Conservation (phyloP, 2,329 filamentous ascomycete species). For the Macrophomina tecta region DNA sequence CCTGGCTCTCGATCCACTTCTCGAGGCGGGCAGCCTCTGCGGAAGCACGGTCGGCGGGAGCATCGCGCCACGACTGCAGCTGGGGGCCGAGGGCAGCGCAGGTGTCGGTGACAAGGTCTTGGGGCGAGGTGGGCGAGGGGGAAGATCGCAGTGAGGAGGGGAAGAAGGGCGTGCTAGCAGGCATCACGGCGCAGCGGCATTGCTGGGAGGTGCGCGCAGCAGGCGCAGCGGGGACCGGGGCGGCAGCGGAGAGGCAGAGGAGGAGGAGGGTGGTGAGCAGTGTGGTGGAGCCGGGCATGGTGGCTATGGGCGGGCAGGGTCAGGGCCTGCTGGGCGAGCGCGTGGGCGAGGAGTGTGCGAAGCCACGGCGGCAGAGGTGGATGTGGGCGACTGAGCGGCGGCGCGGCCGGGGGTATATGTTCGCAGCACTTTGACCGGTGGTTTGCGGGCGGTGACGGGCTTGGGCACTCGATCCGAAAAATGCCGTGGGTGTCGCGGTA, state of each 20-base stretch:
- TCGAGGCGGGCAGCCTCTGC: slow-evolving; percentile 10
- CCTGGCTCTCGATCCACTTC: slow-evolving; percentile 11
- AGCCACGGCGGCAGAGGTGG: slow-evolving; percentile 10
- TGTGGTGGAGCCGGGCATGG: slow-evolving; percentile 5
- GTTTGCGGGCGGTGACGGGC: not conserved
- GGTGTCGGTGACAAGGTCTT: slow-evolving; percentile 17
- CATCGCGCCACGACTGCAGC: slow-evolving; percentile 24
- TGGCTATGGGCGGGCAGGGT: not conserved
- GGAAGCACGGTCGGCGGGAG: slow-evolving; percentile 10
- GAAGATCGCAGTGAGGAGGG: slow-evolving; percentile 5
- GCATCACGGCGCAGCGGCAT: slow-evolving; percentile 27
- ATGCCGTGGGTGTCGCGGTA: slow-evolving; percentile 8
- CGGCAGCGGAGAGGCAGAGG: slow-evolving; percentile 13
- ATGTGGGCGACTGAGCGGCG: not conserved
- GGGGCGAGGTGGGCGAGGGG: slow-evolving; percentile 12
- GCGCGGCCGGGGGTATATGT: slow-evolving; percentile 1
- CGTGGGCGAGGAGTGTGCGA: not conserved
- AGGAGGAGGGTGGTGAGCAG: slow-evolving; percentile 16
- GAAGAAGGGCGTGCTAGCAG: slow-evolving; percentile 24
- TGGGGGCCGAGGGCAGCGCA: slow-evolving; percentile 24
- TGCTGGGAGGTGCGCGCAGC: slow-evolving; percentile 12
- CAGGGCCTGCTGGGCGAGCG: not conserved
- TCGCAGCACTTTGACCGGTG: slow-evolving; percentile 7
- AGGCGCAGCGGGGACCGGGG: slow-evolving; percentile 7
- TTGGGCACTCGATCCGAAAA: not conserved